Evolutionary conservation across 176 grass and related monocot genomes (phyloP).

Genomic region (Triticum dicoccoides): DNA sequence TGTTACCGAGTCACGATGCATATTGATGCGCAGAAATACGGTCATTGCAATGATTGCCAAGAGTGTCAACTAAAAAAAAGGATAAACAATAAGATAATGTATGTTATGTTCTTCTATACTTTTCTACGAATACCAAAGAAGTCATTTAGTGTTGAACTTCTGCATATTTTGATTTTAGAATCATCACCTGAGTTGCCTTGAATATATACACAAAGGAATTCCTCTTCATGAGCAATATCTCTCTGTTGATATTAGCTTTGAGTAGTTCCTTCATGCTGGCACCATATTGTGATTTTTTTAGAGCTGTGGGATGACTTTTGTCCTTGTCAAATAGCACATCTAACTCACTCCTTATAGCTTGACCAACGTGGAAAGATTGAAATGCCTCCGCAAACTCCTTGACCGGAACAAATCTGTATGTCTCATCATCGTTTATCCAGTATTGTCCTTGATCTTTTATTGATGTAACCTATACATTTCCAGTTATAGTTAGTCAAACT

Average conservation of each 20-base stretch:
- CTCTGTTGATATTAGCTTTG: slow-evolving; percentile 50
- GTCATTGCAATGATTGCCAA: slow-evolving; percentile 62
- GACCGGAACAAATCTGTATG: slow-evolving; percentile 44
- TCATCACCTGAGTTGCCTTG: not conserved
- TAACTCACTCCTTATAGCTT: slow-evolving; percentile 36
- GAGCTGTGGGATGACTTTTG: slow-evolving; percentile 50
- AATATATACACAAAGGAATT: slow-evolving; percentile 74
- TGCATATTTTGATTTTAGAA: not conserved
- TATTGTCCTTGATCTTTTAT: slow-evolving; percentile 63
- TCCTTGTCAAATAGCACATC: slow-evolving; percentile 41
- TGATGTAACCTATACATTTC: slow-evolving; percentile 29
- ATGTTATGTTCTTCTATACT: not conserved
- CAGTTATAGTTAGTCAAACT: not conserved
- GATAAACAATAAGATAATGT: not conserved
- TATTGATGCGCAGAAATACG: slow-evolving; percentile 60
- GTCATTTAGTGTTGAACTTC: not conserved
- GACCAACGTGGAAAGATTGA: slow-evolving; percentile 43
- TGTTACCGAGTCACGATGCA: slow-evolving; percentile 34
- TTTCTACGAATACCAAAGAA: not conserved
- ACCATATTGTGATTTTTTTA: slow-evolving; percentile 53
- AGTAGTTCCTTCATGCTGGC: slow-evolving; percentile 38
- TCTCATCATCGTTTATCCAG: slow-evolving; percentile 27
- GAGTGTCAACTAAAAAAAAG: slow-evolving; percentile 28
- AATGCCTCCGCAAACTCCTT: slow-evolving; percentile 48
- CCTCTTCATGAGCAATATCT: slow-evolving; percentile 64